Conservation (phyloP, 1,139 yeast species). For the Nakaseomyces glabratus region DNA sequence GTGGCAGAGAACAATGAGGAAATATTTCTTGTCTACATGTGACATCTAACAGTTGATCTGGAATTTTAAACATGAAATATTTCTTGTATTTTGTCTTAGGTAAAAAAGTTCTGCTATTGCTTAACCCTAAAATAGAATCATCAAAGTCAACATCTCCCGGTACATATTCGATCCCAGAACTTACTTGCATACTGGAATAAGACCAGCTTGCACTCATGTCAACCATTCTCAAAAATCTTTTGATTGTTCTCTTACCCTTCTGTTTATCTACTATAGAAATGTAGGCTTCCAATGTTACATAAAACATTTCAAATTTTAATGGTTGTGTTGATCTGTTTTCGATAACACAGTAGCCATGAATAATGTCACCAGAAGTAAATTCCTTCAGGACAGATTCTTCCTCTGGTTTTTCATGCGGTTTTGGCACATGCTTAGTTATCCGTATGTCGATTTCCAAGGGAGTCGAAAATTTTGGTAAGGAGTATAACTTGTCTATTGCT, state of each 20-base stretch:
- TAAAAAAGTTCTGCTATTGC: slow-evolving; percentile 40
- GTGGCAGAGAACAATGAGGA: slow-evolving; percentile 52
- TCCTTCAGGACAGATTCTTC: slow-evolving; percentile 36
- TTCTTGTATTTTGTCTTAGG: slow-evolving; percentile 52
- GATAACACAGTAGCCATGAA: slow-evolving; percentile 43
- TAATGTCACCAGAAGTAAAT: slow-evolving; percentile 45
- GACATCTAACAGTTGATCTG: slow-evolving; percentile 46
- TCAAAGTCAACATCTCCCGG: slow-evolving; percentile 41
- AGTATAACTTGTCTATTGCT: slow-evolving; percentile 31
- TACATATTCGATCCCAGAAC: slow-evolving; percentile 41
- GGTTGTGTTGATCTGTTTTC: slow-evolving; percentile 36
- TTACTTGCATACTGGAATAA: slow-evolving; percentile 31
- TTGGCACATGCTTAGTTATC: slow-evolving; percentile 33
- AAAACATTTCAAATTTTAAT: slow-evolving; percentile 46
- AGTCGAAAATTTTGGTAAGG: slow-evolving; percentile 27
- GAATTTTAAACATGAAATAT: slow-evolving; percentile 54
- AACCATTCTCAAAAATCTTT: slow-evolving; percentile 34
- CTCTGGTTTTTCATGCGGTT: slow-evolving; percentile 23
- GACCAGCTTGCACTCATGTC: slow-evolving; percentile 39
- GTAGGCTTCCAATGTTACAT: slow-evolving; percentile 48
- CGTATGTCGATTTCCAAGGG: slow-evolving; percentile 31
- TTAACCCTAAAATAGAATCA: slow-evolving; percentile 43
- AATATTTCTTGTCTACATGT: slow-evolving; percentile 45
- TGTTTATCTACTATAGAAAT: slow-evolving; percentile 29
- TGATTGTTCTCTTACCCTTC: slow-evolving; percentile 25